Evolutionary conservation across 441 rosid genomes (phyloP).

Genomic region (Corymbia calophylla): DNA sequence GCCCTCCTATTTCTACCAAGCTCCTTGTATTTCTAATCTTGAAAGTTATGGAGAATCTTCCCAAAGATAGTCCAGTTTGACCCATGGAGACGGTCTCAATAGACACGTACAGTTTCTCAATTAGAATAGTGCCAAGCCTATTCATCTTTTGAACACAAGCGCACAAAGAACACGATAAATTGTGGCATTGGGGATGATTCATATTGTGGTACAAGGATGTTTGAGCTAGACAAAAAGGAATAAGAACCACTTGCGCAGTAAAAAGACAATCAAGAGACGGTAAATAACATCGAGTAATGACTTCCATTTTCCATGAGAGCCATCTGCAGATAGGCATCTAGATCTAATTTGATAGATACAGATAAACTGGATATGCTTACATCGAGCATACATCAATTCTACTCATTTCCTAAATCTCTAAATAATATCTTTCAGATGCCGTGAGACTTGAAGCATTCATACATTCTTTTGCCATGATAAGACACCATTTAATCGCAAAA

Average conservation of each 20-base stretch:
- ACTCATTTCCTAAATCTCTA: neutral
- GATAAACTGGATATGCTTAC: too few relatives aligned
- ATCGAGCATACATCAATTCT: neutral
- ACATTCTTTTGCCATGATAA: too few relatives aligned
- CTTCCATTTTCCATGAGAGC: too few relatives aligned
- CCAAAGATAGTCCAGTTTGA: too few relatives aligned
- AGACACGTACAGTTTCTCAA: neutral
- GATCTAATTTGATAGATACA: neutral
- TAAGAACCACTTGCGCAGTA: neutral
- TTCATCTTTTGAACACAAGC: slow-evolving; percentile 58
- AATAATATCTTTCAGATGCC: too few relatives aligned
- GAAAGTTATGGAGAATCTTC: too few relatives aligned
- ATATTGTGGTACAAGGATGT: neutral
- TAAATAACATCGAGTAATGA: neutral
- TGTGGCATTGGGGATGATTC: neutral
- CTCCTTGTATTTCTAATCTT: neutral
- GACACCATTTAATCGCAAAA: neutral
- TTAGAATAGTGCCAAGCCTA: slow-evolving; percentile 5
- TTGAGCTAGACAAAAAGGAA: neutral
- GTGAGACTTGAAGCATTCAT: too few relatives aligned
- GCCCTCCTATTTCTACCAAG: neutral
- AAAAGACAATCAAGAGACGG: neutral
- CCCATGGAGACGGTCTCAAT: too few relatives aligned
- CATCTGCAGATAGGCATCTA: neutral
- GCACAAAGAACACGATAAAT: slow-evolving; percentile 12